Conservation (phyloP, 768 basidiomycete genomes). For the Tylopilus subfusipes region DNA sequence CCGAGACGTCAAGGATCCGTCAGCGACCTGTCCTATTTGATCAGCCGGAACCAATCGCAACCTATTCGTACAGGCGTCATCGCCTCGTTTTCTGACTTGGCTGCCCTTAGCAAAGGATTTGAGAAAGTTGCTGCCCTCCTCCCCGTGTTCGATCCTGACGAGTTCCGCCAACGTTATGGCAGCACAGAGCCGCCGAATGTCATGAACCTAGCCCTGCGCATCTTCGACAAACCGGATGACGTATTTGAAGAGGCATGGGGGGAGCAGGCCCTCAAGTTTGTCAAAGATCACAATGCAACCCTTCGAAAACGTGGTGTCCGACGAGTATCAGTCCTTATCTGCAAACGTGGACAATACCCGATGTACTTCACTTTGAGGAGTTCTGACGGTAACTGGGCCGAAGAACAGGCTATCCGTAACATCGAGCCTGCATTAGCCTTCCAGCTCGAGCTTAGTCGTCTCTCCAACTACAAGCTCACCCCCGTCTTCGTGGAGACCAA, state of each 20-base stretch:
- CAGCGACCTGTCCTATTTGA: constrained; percentile 92
- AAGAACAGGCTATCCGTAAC: constrained; percentile 96
- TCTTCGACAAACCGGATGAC: constrained; percentile 79
- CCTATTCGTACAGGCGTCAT: constrained; percentile 90
- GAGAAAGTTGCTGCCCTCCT: constrained; percentile 67
- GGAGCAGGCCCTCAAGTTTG: constrained; percentile 62
- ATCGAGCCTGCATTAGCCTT: constrained; percentile 97
- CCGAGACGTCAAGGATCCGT: constrained; percentile 85
- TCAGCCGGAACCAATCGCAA: constrained; percentile 80
- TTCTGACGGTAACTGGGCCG: constrained; percentile 71
- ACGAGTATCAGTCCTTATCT: constrained; percentile 88
- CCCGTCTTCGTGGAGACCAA: constrained; percentile 97
- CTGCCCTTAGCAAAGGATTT: constrained; percentile 69
- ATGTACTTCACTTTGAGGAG: constrained; percentile 91
- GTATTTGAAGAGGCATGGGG: constrained; percentile 76
- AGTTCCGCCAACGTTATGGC: constrained; percentile 76
- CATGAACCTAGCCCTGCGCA: constrained; percentile 87
- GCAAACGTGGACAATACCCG: constrained; percentile 88
- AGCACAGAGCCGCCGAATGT: constrained; percentile 83
- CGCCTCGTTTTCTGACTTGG: constrained; percentile 80
- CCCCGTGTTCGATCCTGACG: constrained; percentile 67
- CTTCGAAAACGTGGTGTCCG: constrained; percentile 79
- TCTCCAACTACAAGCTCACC: constrained; percentile 94
- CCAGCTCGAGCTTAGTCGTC: constrained; percentile 93
- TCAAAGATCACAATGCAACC: constrained; percentile 62